These are phyloP conservation scores for Pneumocystis wakefieldiae DNA, from an alignment of 1,139 yeast genomes.

Conservation along the genomic window DNA sequence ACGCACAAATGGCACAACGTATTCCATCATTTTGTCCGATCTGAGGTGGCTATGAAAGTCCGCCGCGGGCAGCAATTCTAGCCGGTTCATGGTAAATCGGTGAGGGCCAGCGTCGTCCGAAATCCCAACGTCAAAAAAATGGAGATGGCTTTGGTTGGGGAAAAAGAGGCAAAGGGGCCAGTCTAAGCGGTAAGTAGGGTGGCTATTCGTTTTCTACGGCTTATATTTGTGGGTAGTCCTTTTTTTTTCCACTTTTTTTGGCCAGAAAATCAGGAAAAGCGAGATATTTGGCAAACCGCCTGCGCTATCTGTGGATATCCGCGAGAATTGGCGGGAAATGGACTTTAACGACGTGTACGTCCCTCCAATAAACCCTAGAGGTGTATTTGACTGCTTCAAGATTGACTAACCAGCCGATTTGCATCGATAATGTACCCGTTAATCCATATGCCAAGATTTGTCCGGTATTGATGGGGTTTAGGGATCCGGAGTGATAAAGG, in stretches of 20 bases:
- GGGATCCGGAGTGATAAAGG: conserved; percentile 80
- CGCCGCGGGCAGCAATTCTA: conserved; percentile 37
- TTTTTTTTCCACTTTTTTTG: background rate
- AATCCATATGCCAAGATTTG: no score
- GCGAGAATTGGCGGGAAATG: background rate
- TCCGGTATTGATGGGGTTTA: conserved; percentile 8
- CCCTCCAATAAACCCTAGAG: background rate
- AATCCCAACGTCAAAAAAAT: no score
- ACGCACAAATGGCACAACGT: conserved; percentile 76
- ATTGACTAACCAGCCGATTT: conserved; percentile 5
- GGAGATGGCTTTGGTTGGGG: no score
- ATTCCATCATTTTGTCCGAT: conserved; percentile 82
- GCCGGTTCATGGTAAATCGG: background rate
- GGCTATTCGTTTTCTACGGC: no score
- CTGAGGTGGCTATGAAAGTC: conserved; percentile 95
- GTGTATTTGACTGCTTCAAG: background rate
- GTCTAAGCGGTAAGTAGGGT: no score
- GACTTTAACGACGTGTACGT: background rate
- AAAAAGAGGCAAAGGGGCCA: no score
- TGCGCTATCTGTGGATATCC: background rate
- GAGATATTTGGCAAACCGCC: background rate
- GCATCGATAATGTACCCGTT: conserved; percentile 6
- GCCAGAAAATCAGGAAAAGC: background rate
- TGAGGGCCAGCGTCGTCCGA: no score
- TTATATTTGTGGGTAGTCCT: no score